Percentiles rank a stretch among this genome's conserved stretches.
phyloP scores from a whole-genome alignment of 148 eudicot genomes.

The Pharnaceum exiguum region DNA sequence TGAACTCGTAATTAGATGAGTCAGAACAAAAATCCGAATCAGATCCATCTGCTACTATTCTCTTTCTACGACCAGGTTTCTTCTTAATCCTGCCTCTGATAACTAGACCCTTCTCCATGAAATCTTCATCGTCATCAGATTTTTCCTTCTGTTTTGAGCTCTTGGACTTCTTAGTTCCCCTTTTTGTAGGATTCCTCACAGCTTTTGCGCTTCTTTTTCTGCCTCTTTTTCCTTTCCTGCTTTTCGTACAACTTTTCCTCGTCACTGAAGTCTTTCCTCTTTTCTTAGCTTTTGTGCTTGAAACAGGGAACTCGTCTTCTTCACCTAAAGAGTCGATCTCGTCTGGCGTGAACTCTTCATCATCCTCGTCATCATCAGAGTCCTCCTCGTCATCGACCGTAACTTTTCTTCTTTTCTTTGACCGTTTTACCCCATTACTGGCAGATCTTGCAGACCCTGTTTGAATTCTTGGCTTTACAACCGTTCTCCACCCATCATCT shows the following conservation, averaged over 20 bases:
- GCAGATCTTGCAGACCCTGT: constrained; percentile 21
- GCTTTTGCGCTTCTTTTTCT: constrained; percentile 32
- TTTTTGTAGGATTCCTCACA: constrained; percentile 30
- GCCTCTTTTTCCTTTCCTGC: constrained; percentile 8
- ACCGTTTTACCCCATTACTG: constrained; percentile 21
- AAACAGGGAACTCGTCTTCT: constrained; percentile 30
- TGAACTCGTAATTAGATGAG: constrained; percentile 64
- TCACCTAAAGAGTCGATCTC: constrained; percentile 41
- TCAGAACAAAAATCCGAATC: constrained; percentile 71
- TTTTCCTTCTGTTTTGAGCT: constrained; percentile 25
- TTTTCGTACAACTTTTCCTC: constrained; percentile 24
- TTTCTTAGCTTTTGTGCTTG: constrained; percentile 29
- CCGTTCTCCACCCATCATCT: constrained; percentile 29
- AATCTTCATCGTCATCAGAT: constrained; percentile 27
- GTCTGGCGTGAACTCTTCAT: constrained; percentile 59
- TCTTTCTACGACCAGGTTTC: constrained; percentile 35
- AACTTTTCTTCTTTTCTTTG: constrained; percentile 37
- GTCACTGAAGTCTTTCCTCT: constrained; percentile 27
- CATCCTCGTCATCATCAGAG: constrained; percentile 44
- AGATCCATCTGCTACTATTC: constrained; percentile 32
- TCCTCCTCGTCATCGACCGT: constrained; percentile 35
- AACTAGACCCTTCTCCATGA: constrained; percentile 16
- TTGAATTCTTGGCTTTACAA: constrained; percentile 26
- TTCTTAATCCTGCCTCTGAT: constrained; percentile 31
- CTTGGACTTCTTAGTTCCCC: constrained; percentile 26